These are phyloP conservation scores for Sporothrix brunneoviolacea DNA, from an alignment of 2,329 filamentous ascomycete genomes.

Conservation along the genomic window DNA sequence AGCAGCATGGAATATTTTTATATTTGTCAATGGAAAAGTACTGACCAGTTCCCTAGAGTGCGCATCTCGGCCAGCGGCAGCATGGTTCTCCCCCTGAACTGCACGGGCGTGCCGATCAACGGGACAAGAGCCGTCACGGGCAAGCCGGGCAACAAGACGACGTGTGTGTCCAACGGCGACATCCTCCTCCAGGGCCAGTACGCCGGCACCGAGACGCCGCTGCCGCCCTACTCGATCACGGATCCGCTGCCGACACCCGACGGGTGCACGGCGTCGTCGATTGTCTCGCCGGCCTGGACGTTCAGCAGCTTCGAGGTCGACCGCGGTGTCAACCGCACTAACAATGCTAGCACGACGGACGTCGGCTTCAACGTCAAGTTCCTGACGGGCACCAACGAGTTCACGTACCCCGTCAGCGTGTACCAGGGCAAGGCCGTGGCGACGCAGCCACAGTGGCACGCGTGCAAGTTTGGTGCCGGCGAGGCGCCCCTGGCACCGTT, in stretches of 20 bases:
- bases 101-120: constrained; percentile 13
- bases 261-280: constrained; percentile 21
- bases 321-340: not conserved
- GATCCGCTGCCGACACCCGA: constrained; percentile 19
- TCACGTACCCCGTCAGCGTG: constrained; percentile 19
- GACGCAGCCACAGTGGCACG: constrained; percentile 15
- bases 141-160: constrained; percentile 6
- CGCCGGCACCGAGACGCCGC: constrained; percentile 2
- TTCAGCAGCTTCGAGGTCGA: constrained; percentile 18
- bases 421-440: constrained; percentile 9
- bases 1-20: too few relatives aligned
- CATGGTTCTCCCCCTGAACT: constrained; percentile 17
- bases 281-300: constrained; percentile 19
- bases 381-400: constrained; percentile 13
- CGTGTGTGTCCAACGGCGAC: constrained; percentile 14
- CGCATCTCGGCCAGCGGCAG: constrained; percentile 17
- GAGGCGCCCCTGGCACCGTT: constrained; percentile 19
- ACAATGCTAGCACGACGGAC: not conserved
- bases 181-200: constrained; percentile 6
- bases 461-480: constrained; percentile 17
- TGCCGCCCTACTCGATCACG: constrained; percentile 21
- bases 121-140: not conserved
- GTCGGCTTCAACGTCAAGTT: constrained; percentile 21
- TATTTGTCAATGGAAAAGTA: too few relatives aligned
- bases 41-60: too few relatives aligned